phyloP scores from a whole-genome alignment of 192 early-diverging fungal genomes.

The Coemansia sp. region DNA sequence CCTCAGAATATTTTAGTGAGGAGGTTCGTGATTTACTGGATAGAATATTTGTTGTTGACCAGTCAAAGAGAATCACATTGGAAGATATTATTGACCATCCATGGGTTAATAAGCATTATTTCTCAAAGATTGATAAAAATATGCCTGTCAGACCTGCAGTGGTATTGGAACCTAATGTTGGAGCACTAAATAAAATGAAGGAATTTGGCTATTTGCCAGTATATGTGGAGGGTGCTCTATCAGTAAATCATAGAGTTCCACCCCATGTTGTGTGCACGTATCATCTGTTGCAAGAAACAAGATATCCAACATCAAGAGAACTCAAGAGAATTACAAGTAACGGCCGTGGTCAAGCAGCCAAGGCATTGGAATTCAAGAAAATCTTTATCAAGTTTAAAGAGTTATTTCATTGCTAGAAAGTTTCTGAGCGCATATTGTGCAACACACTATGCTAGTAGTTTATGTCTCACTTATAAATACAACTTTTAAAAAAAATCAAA shows the following conservation, averaged over 20 bases:
- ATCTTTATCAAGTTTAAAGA: no score
- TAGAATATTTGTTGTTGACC: conserved; percentile 70
- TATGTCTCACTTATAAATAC: neutral
- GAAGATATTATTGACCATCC: conserved; percentile 66
- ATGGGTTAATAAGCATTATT: conserved; percentile 66
- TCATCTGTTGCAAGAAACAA: conserved; percentile 38
- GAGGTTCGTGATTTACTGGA: conserved; percentile 62
- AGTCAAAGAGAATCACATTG: conserved; percentile 65
- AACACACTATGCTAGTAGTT: no score
- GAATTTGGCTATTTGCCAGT: conserved; percentile 24
- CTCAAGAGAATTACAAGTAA: no score
- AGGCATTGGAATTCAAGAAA: no score
- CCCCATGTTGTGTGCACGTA: conserved; percentile 49
- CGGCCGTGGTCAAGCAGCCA: no score
- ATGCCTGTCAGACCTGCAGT: conserved; percentile 58
- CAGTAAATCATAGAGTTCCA: conserved; percentile 24
- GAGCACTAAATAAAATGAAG: conserved; percentile 42
- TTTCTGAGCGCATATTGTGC: no score
- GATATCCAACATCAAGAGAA: neutral
- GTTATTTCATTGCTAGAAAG: no score
- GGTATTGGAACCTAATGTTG: conserved; percentile 31
- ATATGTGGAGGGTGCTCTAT: conserved; percentile 22
- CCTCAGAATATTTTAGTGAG: conserved; percentile 56
- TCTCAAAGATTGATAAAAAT: conserved; percentile 59
- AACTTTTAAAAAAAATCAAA: neutral